Base-by-base conservation (phyloP, 202 grass and related monocot genomes). In the Elaeis oleifera region DNA sequence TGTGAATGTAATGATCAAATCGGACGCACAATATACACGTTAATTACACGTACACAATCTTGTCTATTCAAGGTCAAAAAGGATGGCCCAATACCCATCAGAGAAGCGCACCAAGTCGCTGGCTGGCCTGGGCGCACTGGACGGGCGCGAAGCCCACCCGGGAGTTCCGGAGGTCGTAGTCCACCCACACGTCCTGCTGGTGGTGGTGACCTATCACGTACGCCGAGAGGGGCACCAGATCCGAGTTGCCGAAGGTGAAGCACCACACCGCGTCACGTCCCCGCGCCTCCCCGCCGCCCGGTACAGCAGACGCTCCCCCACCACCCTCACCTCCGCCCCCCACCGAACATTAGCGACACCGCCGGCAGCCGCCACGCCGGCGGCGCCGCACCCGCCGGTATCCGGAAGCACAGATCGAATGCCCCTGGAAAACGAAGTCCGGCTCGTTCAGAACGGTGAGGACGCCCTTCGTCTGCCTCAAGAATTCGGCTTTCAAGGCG, bases 161-260 rank as follows among this genome's bases (percentile, higher is more conserved):
- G 14, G 77, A 52, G 56, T 95, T 95, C 59, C 72, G 64, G 15
- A 95, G 79, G 69, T 95, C 90, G 73, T 90, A 95, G 68, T 95
- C 82, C 8, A 95, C 90, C 90, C 86, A 95, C 58, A 83, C 74
- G 63, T 95, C 71, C 67, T 90, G 80, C 77, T 95, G 90, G 83
- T 95, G 86, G 75, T 95, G 83, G 80, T 90, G 86, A 27, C 90
- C 86, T 59, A 95, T 95, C 64, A 95, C 80, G 71, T 79, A 90
- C 44, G 86, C 86, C 56, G 83, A 84, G 32, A 90, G 44, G 26
- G 77, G 83, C 14, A 79, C 80, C 80, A 87, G 70, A 51, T 95
- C 90, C 49, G 85, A 79, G 74, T 74, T 90, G 16, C 90, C 85
- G 63, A 95, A 95, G 49, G 90, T 87, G 22, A 87, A 76, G 75